Base-by-base conservation (phyloP, 1,139 yeast species). In the Diutina ranongensis region DNA sequence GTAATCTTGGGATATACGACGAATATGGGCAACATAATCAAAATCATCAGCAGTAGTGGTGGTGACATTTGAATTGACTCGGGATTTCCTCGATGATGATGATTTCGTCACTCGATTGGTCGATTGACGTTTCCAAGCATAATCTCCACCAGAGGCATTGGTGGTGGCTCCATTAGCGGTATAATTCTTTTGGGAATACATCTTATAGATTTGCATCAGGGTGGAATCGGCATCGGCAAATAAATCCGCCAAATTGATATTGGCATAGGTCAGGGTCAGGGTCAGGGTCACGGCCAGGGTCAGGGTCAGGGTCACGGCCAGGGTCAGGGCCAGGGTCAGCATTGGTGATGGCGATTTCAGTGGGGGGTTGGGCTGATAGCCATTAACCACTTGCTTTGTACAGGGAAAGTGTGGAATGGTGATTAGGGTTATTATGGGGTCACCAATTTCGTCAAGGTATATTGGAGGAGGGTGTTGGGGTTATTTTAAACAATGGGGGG, bases 11-110 rank as follows among this genome's bases (percentile, higher is more conserved):
- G 71, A 63, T 44, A 70, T 68, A 47, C 67, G 58, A 47, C 73
- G 56, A 32, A 71, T 69, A 50, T 71, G 76, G 20, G 73, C 73
- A 31, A 70, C 74, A 50, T 71, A 70, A 55, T 71, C 75, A 52
- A 71, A 71, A 46, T 69, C 74, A 47, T 68, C 74, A 25, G 20
- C 32, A 25, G 5, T 10, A 25, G 28, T 5, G 10, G 10, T 25
- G 28, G 28, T 7, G 12, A 10, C 10, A 25, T 15, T 3, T 21
- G 32, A n/a, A n/a, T n/a, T n/a, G n/a, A n/a, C n/a, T n/a, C n/a
- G n/a, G n/a, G n/a, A n/a, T n/a, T n/a, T n/a, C n/a, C n/a, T n/a
- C n/a, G n/a, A n/a, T n/a, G n/a, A n/a, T n/a, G n/a, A n/a, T n/a
- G n/a, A n/a, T n/a, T n/a, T n/a, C n/a, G n/a, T n/a, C n/a, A n/a